Evolutionary conservation across 805 yeast species (phyloP).

Genomic region (Candida maris): DNA sequence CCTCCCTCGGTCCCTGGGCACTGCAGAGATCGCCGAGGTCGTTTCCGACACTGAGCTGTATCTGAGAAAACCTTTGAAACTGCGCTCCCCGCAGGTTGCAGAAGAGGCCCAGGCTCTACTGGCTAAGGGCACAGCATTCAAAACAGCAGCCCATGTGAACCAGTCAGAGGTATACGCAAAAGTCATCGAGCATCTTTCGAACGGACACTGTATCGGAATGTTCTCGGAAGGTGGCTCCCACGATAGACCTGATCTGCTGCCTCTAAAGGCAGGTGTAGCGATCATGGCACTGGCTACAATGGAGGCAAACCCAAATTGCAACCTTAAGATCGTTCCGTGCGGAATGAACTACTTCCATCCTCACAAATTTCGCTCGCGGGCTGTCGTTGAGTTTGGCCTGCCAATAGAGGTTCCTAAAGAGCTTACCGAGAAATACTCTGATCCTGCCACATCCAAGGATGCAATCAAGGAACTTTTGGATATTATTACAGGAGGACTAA

Average conservation of each 20-base stretch:
- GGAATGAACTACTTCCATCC: constrained; percentile 97
- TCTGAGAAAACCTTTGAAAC: constrained; percentile 65
- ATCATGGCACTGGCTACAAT: constrained; percentile 97
- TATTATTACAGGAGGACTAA: constrained; percentile 65
- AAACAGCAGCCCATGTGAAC: constrained; percentile 78
- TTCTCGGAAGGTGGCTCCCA: constrained; percentile 99
- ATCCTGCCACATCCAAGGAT: constrained; percentile 57
- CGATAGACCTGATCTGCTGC: constrained; percentile 86
- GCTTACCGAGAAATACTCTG: constrained; percentile 60
- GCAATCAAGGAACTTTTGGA: constrained; percentile 73
- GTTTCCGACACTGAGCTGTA: constrained; percentile 67
- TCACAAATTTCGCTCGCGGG: constrained; percentile 89
- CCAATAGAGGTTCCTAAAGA: constrained; percentile 67
- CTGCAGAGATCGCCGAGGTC: constrained; percentile 64
- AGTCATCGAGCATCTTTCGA: constrained; percentile 79
- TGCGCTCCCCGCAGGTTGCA: constrained; percentile 35
- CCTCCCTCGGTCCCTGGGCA: constrained; percentile 74
- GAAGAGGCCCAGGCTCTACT: constrained; percentile 41
- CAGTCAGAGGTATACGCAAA: constrained; percentile 78
- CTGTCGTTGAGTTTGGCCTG: constrained; percentile 90
- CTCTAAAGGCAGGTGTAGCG: constrained; percentile 95
- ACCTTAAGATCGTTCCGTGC: constrained; percentile 88
- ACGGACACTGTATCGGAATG: constrained; percentile 82
- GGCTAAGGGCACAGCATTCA: constrained; percentile 52
- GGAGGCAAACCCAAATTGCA: constrained; percentile 68